A percentile compares a stretch with the other conserved stretches of the same genome.
phyloP scores from a whole-genome alignment of 2,329 filamentous ascomycete species.

The Diaporthe aspalathi region DNA sequence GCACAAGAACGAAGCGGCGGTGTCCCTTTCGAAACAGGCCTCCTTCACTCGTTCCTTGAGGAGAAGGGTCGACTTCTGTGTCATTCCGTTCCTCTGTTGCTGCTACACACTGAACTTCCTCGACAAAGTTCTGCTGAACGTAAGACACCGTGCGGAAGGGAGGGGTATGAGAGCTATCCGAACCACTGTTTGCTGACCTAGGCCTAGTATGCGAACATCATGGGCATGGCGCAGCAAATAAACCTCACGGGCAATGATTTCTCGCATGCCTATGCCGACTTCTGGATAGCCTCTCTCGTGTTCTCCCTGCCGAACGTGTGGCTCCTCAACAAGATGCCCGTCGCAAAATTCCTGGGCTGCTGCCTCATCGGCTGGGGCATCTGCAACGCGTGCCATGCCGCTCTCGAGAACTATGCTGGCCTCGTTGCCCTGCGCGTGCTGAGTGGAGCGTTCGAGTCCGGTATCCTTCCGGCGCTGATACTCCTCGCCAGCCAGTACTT shows the following conservation, averaged over 20 bases:
- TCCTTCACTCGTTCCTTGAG: slow-evolving; percentile 22
- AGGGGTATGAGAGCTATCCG: too few relatives aligned
- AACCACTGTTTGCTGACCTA: background rate
- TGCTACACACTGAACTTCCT: slow-evolving; percentile 23
- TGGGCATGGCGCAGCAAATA: slow-evolving; percentile 8
- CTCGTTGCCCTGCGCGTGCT: slow-evolving; percentile 46
- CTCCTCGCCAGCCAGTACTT: slow-evolving; percentile 46
- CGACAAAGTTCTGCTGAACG: slow-evolving; percentile 15
- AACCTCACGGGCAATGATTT: background rate
- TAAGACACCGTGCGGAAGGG: background rate
- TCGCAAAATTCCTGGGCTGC: slow-evolving; percentile 39
- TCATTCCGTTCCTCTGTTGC: slow-evolving; percentile 18
- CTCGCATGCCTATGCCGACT: slow-evolving; percentile 31
- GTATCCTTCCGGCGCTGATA: slow-evolving; percentile 44
- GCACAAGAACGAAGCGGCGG: slow-evolving; percentile 15
- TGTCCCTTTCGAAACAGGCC: slow-evolving; percentile 6
- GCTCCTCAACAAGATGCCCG: slow-evolving; percentile 37
- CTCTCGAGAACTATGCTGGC: slow-evolving; percentile 44
- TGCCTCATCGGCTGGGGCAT: slow-evolving; percentile 39
- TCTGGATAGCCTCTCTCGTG: slow-evolving; percentile 39
- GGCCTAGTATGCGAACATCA: background rate
- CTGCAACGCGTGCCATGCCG: slow-evolving; percentile 45
- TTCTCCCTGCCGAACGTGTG: slow-evolving; percentile 23
- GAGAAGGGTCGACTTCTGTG: slow-evolving; percentile 14
- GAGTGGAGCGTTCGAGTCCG: slow-evolving; percentile 45